Evolutionary conservation across 2,329 filamentous ascomycete genomes (phyloP), one percentile per base, ranked within the genome.

Genomic region (Alternaria arbusti): DNA sequence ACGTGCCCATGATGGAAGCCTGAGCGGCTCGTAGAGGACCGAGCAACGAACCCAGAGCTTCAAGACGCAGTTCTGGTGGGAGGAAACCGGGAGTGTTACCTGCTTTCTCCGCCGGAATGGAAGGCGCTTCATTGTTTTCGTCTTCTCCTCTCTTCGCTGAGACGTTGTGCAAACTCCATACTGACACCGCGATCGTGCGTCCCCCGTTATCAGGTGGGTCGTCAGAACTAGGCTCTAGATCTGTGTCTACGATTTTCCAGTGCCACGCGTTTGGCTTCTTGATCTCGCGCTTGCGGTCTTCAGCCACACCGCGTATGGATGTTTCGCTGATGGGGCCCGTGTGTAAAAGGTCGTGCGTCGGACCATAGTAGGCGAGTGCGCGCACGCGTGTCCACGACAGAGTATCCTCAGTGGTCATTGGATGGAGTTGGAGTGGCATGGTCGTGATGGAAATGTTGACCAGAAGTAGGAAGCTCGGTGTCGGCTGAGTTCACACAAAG

Each of bases 31-130:
- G 59, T 1, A 79, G 52, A 7, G 75, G 75, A 4, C 56, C 63
- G 3, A 79, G 61, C 0, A 76, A 55, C 4, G 79, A 77, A 0
- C 17, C 23, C 3, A 79, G 52, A 9, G 70, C 73, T n/a, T 75
- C 71, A 3, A 74, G 55, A 4, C 70, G 71, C 11, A 77, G 25
- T 67, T 93, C 92, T 0, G 92, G 90, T 1, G 95, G 95, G 30
- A 97, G 86, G 58, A 92, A 90, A 57, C 52, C 52, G 5, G 97
- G 87, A 23, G 92, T 88, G 20, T 36, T 40, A 25, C 56, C 46
- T n/a, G 49, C 28, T 8, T 60, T 55, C n/a, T 65, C 61, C 36
- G 30, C 23, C 5, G 46, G 50, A 5, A 65, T n/a, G 13, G 59
- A 50, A 4, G 45, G 40, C 5, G 46, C 28, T 32, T 63, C 64